Conservation (phyloP, 2,329 filamentous ascomycete species). For the Colletotrichum horii region DNA sequence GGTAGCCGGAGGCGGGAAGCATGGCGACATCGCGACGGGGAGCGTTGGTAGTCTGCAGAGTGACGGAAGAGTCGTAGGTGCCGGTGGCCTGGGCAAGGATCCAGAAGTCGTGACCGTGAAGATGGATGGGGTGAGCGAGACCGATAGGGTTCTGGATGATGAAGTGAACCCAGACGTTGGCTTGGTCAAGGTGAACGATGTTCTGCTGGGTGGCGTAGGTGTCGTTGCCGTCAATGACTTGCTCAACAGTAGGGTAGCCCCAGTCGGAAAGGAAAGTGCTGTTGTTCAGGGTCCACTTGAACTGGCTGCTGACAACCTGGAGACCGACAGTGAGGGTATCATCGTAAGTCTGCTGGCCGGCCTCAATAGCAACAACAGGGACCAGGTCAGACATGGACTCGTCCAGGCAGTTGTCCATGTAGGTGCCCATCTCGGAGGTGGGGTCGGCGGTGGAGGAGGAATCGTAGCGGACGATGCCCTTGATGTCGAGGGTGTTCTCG, state of each 20-base stretch:
- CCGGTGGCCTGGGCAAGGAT: slow-evolving; percentile 30
- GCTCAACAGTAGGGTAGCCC: slow-evolving; percentile 42
- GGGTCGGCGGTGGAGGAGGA: slow-evolving; percentile 23
- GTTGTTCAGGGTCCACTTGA: slow-evolving; percentile 54
- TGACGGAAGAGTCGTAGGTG: slow-evolving; percentile 26
- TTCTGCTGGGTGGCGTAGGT: slow-evolving; percentile 26
- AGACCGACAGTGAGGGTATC: slow-evolving; percentile 30
- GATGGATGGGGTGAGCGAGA: slow-evolving; percentile 50
- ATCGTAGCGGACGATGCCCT: slow-evolving; percentile 53
- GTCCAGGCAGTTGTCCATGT: slow-evolving; percentile 36
- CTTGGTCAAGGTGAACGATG: slow-evolving; percentile 23
- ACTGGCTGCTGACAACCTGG: slow-evolving; percentile 33
- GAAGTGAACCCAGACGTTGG: slow-evolving; percentile 35
- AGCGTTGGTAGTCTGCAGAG: slow-evolving; percentile 42
- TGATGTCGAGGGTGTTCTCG: slow-evolving; percentile 45
- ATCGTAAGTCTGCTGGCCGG: slow-evolving; percentile 30
- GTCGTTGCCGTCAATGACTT: slow-evolving; percentile 23
- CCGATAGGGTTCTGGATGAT: slow-evolving; percentile 34
- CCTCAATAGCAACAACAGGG: slow-evolving; percentile 37
- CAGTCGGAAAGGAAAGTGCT: slow-evolving; percentile 52
- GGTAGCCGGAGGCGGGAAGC: slow-evolving; percentile 46
- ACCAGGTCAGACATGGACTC: slow-evolving; percentile 35
- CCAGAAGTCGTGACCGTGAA: slow-evolving; percentile 50
- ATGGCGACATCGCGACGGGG: slow-evolving; percentile 58
- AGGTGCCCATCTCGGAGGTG: slow-evolving; percentile 30